Evolutionary conservation across 805 yeast genomes (phyloP), one percentile per base, ranked within the genome.

Genomic region (Groenewaldozyma salmanticensis): DNA sequence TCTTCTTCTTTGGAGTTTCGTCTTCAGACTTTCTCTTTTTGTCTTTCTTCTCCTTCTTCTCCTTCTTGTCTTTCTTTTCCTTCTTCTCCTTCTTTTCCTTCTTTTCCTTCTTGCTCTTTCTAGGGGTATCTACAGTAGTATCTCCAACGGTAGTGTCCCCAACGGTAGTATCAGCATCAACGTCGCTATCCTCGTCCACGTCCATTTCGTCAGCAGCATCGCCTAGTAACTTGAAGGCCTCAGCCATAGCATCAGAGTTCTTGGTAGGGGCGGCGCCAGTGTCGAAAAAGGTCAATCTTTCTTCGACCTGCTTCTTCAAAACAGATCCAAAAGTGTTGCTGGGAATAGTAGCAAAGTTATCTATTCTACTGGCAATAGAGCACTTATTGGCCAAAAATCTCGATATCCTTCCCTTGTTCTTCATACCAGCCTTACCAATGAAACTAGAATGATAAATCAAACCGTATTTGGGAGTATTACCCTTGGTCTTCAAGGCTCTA

Each of bases 331-430:
- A 92, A 40, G 77, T 84, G 48, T 81, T 82, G 35, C 86, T 72
- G 58, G 98, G 96, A 62, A 81, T 84, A 62, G 92, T 98, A 43
- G 96, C 81, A 67, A 86, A 92, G 71, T 86, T 86, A 70, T 92
- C 98, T 58, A 92, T 90, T 76, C 98, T 86, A 39, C 96, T 86
- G 46, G 98, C 98, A 69, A 92, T 90, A 33, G 98, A 82, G 77
- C 97, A 90, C 70, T 92, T 92, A 81, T 92, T 92, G 52, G 98
- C 98, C 67, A 92, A 73, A 70, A 88, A 92, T 71, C 98, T 82
- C 38, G 98, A 90, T 54, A 92, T 92, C 75, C 97, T 82, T 67
- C 98, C 98, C 79, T 92, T 92, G 74, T 92, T 92, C 73, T 92
- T 92, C 52, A 94, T 80, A 49, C 87, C 72, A 46, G 98, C 98